Conservation (phyloP, 305 asterid species). For the Lippia alba region DNA sequence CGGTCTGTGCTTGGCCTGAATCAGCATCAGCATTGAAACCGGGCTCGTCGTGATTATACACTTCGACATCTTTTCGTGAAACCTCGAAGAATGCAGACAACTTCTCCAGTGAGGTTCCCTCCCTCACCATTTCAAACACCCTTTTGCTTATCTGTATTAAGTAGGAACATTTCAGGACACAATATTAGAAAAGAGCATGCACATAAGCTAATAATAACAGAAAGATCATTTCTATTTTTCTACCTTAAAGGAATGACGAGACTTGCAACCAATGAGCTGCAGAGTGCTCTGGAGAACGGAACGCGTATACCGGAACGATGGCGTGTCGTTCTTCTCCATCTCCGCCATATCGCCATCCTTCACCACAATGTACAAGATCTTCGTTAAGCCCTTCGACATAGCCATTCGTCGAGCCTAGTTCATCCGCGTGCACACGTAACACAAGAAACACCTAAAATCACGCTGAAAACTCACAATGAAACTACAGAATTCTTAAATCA, state of each 20-base stretch:
- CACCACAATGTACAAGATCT: slow-evolving; percentile 86
- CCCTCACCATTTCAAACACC: slow-evolving; percentile 75
- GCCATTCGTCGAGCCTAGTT: slow-evolving; percentile 50
- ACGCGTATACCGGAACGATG: slow-evolving; percentile 86
- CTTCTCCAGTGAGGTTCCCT: slow-evolving; percentile 50
- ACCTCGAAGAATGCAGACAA: slow-evolving; percentile 41
- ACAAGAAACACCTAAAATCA: slow-evolving; percentile 23
- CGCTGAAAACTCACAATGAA: slow-evolving; percentile 19
- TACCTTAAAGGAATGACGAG: slow-evolving; percentile 97
- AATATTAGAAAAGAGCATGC: slow-evolving; percentile 23
- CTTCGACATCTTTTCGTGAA: slow-evolving; percentile 45
- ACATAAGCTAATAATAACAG: slow-evolving; percentile 15
- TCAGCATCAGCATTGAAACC: slow-evolving; percentile 38
- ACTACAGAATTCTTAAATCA: slow-evolving; percentile 19
- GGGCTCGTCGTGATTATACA: slow-evolving; percentile 45
- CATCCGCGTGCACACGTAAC: slow-evolving; percentile 41
- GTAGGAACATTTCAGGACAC: slow-evolving; percentile 10
- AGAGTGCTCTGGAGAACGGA: slow-evolving; percentile 89
- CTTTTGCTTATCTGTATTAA: slow-evolving; percentile 80
- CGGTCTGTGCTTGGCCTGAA: too few species aligned
- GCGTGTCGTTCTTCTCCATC: slow-evolving; percentile 38
- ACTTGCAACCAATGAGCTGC: slow-evolving; percentile 96
- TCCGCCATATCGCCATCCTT: slow-evolving; percentile 57
- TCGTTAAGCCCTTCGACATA: slow-evolving; percentile 59
- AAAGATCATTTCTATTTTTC: too few species aligned